Evolutionary conservation across 306 rosid species (phyloP).

Genomic region (Vigna hirtella): DNA sequence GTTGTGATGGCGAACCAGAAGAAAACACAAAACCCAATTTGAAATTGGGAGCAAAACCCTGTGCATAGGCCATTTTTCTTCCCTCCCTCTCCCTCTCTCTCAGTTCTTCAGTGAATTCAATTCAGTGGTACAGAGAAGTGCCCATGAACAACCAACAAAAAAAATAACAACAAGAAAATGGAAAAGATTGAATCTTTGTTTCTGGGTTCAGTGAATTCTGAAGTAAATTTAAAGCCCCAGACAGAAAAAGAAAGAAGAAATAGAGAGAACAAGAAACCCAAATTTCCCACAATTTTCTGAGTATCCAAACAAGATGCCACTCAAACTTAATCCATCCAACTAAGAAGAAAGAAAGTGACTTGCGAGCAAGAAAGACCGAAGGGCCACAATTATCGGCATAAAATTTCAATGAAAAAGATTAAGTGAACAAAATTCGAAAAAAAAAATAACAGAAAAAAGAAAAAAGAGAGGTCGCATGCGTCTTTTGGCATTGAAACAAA

Average conservation of each 20-base stretch:
- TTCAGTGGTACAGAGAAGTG: conserved; percentile 40
- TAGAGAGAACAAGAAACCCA: neutral
- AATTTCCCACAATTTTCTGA: conserved; percentile 40
- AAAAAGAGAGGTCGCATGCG: neutral
- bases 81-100: conserved; percentile 4
- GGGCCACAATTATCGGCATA: conserved; percentile 10
- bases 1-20: conserved; percentile 48
- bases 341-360: conserved; percentile 27
- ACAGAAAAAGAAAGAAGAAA: neutral
- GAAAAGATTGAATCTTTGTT: conserved; percentile 45
- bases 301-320: conserved; percentile 46
- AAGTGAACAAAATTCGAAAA: too few relatives aligned
- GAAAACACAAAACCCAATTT: conserved; percentile 53
- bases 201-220: conserved; percentile 35
- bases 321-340: conserved; percentile 36
- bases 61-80: conserved; percentile 67
- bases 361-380: neutral
- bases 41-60: conserved; percentile 57
- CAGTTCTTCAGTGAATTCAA: conserved; percentile 20
- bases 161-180: conserved; percentile 5
- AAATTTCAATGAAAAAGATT: conserved; percentile 15
- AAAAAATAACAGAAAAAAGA: neutral
- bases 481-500: conserved; percentile 31
- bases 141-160: conserved; percentile 13
- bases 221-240: conserved; percentile 34